A percentile compares a stretch with the other conserved stretches of the same genome.
These are phyloP conservation scores for Fusarium denticulatum DNA, from an alignment of 2,329 filamentous ascomycete genomes.

Conservation along the genomic window DNA sequence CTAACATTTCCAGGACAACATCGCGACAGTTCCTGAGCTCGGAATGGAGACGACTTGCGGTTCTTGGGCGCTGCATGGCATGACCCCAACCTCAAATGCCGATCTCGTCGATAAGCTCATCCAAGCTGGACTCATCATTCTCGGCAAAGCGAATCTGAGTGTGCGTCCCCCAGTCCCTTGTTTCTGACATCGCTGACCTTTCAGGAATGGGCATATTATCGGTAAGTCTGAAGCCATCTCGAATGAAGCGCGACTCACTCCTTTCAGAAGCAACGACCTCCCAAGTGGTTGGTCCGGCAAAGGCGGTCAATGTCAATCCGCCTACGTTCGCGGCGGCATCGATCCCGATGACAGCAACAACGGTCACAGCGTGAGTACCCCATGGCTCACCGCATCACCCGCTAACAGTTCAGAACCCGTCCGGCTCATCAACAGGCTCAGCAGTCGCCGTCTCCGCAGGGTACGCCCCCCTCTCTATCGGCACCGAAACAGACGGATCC, in stretches of 20 bases:
- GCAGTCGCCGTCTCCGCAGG: conserved; percentile 47
- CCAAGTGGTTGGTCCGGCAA: background rate
- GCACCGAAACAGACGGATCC: conserved; percentile 48
- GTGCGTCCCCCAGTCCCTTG: background rate
- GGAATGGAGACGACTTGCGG: background rate
- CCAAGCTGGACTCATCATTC: background rate
- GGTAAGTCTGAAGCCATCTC: background rate
- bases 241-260: background rate
- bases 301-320: conserved; percentile 20
- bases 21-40: background rate
- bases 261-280: conserved; percentile 24
- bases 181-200: too few species aligned
- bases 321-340: conserved; percentile 36
- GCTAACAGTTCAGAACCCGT: conserved; percentile 35
- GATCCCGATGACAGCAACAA: conserved; percentile 19
- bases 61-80: background rate
- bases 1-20: background rate
- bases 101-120: background rate
- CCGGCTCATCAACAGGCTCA: conserved; percentile 49
- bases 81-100: background rate
- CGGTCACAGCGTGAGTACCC: background rate
- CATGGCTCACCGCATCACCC: background rate
- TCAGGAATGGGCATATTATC: background rate
- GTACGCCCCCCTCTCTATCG: conserved; percentile 46
- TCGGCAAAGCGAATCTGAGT: background rate